Evolutionary conservation across 176 grass and related monocot genomes (phyloP), one percentile per base, ranked within the genome.

Genomic region (Eleusine coracana): DNA sequence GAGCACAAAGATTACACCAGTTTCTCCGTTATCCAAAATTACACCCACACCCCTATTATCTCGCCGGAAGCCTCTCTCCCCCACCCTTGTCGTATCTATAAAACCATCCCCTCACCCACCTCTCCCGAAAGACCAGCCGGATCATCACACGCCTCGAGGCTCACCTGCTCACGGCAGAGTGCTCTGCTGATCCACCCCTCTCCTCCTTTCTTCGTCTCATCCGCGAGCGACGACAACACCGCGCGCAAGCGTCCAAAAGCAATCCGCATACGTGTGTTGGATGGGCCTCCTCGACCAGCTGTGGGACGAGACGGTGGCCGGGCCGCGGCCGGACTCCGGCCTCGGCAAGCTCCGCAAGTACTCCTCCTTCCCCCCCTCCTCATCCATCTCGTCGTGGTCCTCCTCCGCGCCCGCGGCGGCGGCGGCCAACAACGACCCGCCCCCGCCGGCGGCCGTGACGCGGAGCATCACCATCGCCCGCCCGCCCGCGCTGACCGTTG

Each of bases 241-340:
- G 10, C 55, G 40, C 54, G 56, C 52, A 3, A 6, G 18, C 55
- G 55, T 44, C 65, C 75, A 82, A 34, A 60, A 37, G 34, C 16
- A 59, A 52, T 29, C 45, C 68, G 68, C 61, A 14, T 2, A 31
- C 10, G 0, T 13, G 70, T 0, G 5, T 25, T 28, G 21, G 14
- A 97, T 97, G 94, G 75, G 87, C 11, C 88, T 97, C 49, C 86
- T 97, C 27, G 87, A 94, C 68, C 92, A 94, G 64, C 94, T 97
- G 10, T 97, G 94, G 94, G 94, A 97, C 85, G 94, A 97, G 82
- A 94, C 94, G 18, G 81, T 97, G 46, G 94, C 94, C 40, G 94
- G 94, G 12, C 94, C 92, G 18, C 86, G 54, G 12, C 94, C 94
- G 66, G 92, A 94, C 25, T 82, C 86, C 65, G 92, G 94, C 74